Percentiles rank a stretch among this genome's conserved stretches.
Conservation (phyloP, 305 asterid species). For the Plantago lanceolata region DNA sequence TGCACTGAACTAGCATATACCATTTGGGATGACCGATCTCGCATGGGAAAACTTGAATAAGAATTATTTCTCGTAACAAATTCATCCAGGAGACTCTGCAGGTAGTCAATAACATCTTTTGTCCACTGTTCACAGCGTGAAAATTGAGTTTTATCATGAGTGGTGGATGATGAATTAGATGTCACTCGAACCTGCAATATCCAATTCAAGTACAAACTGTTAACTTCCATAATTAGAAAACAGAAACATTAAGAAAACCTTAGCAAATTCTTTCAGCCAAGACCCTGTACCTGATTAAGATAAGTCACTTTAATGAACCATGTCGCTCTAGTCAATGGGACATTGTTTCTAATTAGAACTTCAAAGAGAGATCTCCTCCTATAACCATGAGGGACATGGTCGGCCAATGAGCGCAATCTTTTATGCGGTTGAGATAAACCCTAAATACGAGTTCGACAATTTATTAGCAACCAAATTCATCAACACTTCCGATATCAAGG, state of each 20-base stretch:
- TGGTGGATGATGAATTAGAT: constrained; percentile 64
- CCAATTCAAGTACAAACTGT: constrained; percentile 30
- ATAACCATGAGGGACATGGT: constrained; percentile 95
- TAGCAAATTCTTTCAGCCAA: constrained; percentile 17
- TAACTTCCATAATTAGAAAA: constrained; percentile 22
- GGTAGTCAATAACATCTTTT: constrained; percentile 85
- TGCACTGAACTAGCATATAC: constrained; percentile 60
- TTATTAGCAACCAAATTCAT: neutral
- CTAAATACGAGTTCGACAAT: constrained; percentile 39
- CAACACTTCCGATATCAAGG: too few relatives aligned
- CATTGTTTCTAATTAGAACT: constrained; percentile 81
- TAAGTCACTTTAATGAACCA: constrained; percentile 97
- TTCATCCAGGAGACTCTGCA: constrained; percentile 88
- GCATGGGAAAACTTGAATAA: constrained; percentile 50
- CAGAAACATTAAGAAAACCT: constrained; percentile 7
- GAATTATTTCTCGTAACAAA: constrained; percentile 59
- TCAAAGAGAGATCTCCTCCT: constrained; percentile 75
- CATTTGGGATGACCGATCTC: constrained; percentile 69
- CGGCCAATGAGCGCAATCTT: constrained; percentile 82
- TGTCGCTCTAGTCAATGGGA: constrained; percentile 87
- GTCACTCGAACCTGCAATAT: constrained; percentile 71
- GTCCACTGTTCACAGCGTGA: constrained; percentile 98
- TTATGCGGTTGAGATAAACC: constrained; percentile 90
- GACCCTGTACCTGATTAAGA: constrained; percentile 85
- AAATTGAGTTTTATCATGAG: constrained; percentile 68